Conservation (phyloP, 2,329 filamentous ascomycete genomes). For the Colletotrichum chlorophyti region DNA sequence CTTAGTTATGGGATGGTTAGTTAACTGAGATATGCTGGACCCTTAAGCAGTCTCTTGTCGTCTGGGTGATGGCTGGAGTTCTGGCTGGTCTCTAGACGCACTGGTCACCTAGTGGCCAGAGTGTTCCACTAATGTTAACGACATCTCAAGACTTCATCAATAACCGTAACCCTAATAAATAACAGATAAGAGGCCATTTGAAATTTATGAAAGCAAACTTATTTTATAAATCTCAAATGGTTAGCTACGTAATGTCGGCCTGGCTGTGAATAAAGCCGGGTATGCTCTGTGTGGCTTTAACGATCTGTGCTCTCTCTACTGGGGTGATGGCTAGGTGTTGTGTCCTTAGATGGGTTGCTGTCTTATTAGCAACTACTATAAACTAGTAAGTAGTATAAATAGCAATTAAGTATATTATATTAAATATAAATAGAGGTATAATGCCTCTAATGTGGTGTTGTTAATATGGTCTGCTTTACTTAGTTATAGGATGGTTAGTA, state of each 20-base stretch:
- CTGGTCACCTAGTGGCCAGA: not conserved
- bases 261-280: not conserved
- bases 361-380: not conserved
- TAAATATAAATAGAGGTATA: not conserved
- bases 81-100: not conserved
- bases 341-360: not conserved
- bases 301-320: not conserved
- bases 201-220: too few species aligned
- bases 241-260: not conserved
- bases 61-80: not conserved
- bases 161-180: too few species aligned
- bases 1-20: not conserved
- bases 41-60: not conserved
- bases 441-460: not conserved
- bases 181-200: too few species aligned
- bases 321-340: not conserved
- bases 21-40: not conserved
- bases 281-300: not conserved
- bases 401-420: not conserved
- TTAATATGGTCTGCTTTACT: not conserved
- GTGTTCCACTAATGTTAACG: too few species aligned
- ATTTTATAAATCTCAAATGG: too few species aligned
- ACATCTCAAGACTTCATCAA: too few species aligned
- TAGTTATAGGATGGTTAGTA: not conserved
- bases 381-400: not conserved